A percentile compares a stretch with the other conserved stretches of the same genome.
phyloP scores from a whole-genome alignment of 2,329 filamentous ascomycete species.

The Cryphonectria japonica region DNA sequence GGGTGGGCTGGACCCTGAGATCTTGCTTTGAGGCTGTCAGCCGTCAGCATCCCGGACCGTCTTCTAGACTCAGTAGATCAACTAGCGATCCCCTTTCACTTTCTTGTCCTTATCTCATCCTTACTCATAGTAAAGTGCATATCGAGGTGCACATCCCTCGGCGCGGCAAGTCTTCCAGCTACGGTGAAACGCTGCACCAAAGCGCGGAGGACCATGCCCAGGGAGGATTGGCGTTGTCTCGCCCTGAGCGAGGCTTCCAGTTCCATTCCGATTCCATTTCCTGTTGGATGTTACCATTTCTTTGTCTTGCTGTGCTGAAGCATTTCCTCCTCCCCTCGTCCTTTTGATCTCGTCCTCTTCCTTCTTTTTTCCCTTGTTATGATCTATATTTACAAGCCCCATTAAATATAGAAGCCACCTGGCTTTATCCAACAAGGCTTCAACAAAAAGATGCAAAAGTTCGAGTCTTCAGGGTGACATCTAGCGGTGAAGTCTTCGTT shows the following conservation, averaged over 20 bases:
- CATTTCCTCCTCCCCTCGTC: background rate
- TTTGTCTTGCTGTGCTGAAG: background rate
- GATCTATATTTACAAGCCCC: background rate
- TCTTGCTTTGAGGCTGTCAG: background rate
- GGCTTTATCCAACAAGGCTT: background rate
- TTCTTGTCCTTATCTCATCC: background rate
- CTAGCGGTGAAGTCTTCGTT: background rate
- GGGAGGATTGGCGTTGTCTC: background rate
- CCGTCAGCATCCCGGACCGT: background rate
- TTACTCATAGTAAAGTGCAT: background rate
- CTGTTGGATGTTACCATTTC: background rate
- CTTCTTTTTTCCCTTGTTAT: background rate
- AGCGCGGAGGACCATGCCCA: background rate
- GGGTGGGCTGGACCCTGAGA: background rate
- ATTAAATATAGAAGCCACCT: background rate
- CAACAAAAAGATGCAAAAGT: background rate
- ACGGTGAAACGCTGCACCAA: background rate
- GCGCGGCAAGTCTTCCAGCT: background rate
- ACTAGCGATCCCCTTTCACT: background rate
- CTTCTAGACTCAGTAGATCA: constrained; percentile 5
- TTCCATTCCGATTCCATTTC: background rate
- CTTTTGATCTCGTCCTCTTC: too few relatives aligned
- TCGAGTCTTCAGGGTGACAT: background rate
- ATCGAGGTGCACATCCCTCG: background rate
- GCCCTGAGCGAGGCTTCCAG: background rate